Conservation (phyloP, 306 rosid species). For the Quercus variabilis region DNA sequence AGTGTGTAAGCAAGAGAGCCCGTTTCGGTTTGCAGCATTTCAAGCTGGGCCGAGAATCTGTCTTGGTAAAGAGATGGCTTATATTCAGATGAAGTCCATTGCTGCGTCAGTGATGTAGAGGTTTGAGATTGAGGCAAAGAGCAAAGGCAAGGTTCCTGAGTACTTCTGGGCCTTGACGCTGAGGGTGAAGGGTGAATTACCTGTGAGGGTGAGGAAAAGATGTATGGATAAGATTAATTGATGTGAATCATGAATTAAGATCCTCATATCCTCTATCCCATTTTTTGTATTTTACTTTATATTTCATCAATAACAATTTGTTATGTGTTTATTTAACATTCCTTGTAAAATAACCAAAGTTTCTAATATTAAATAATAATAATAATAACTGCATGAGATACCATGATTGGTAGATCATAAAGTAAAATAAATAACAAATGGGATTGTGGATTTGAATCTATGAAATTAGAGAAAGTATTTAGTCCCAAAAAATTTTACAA, state of each 20-base stretch:
- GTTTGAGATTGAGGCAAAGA: conserved; percentile 34
- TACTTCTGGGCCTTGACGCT: conserved; percentile 51
- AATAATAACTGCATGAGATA: too few species aligned
- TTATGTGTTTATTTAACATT: too few species aligned
- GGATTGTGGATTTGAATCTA: too few species aligned
- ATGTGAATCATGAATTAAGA: background rate
- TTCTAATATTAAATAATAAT: too few species aligned
- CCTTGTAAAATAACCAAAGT: too few species aligned
- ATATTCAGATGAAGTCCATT: conserved; percentile 79
- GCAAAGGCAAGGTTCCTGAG: conserved; percentile 34
- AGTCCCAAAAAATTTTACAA: too few species aligned
- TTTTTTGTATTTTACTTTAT: too few species aligned
- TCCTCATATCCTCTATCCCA: too few species aligned
- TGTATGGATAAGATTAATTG: background rate
- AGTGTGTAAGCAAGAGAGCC: conserved; percentile 33
- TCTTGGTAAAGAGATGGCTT: conserved; percentile 67
- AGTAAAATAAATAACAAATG: too few species aligned
- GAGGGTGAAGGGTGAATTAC: conserved; percentile 53
- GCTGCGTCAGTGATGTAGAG: conserved; percentile 50
- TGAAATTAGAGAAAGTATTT: too few species aligned
- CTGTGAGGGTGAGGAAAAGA: conserved; percentile 15
- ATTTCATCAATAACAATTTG: too few species aligned
- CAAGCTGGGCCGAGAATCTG: conserved; percentile 79
- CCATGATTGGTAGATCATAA: too few species aligned
- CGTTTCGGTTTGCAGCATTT: conserved; percentile 56